Evolutionary conservation across 225 moss, liverwort and hornwort species (phyloP).

Genomic region (Takakia lepidozioides): DNA sequence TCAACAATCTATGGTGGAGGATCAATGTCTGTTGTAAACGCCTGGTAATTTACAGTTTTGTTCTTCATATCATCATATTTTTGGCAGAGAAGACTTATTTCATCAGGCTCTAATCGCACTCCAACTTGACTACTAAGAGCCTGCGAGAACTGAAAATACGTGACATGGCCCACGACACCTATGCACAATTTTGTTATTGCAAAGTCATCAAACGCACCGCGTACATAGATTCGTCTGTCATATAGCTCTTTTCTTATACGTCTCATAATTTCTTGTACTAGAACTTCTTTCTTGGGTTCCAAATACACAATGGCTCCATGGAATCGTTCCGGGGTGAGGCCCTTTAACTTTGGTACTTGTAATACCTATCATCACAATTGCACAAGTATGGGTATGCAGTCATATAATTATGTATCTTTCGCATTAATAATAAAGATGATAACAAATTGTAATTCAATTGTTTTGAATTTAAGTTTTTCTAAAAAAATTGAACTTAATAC

Average conservation of each 20-base stretch:
- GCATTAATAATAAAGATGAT: no score
- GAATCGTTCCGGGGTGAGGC: slow-evolving; percentile 63
- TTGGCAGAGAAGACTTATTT: slow-evolving; percentile 57
- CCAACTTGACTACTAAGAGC: slow-evolving; percentile 69
- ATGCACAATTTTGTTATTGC: slow-evolving; percentile 79
- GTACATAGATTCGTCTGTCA: slow-evolving; percentile 53
- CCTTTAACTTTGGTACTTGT: slow-evolving; percentile 44
- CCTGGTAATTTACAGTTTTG: slow-evolving; percentile 80
- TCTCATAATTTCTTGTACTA: slow-evolving; percentile 25
- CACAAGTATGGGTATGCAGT: no score
- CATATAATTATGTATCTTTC: no score
- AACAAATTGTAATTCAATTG: no score
- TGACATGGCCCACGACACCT: slow-evolving; percentile 80
- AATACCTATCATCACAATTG: slow-evolving; percentile 46
- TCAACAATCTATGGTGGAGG: slow-evolving; percentile 34
- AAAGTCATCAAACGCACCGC: slow-evolving; percentile 75
- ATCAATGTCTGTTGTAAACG: slow-evolving; percentile 85
- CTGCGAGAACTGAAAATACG: slow-evolving; percentile 81
- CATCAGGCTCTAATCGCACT: slow-evolving; percentile 48
- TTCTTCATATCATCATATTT: slow-evolving; percentile 86
- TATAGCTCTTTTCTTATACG: slow-evolving; percentile 46
- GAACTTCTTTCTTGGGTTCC: slow-evolving; percentile 38
- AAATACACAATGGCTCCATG: slow-evolving; percentile 47
- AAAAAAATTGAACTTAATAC: no score
- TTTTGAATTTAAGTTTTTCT: no score